A percentile compares a stretch with the other conserved stretches of the same genome.
phyloP scores from a whole-genome alignment of 805 yeast genomes.

The Candida easanensis region DNA sequence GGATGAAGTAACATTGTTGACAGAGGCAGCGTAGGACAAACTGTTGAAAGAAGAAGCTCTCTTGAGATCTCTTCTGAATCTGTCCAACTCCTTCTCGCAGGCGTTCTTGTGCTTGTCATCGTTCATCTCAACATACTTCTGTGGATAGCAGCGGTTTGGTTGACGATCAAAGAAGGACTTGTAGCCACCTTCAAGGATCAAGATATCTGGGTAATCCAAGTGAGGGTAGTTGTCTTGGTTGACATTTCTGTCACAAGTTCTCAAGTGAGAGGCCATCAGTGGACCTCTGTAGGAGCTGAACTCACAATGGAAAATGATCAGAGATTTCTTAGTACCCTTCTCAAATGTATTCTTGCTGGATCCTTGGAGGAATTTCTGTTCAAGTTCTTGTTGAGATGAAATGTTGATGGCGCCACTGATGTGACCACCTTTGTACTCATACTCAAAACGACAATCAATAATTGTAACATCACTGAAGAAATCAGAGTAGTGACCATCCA shows the following conservation, averaged over 20 bases:
- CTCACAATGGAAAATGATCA: conserved; percentile 91
- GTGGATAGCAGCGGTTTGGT: conserved; percentile 65
- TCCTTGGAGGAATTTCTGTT: conserved; percentile 44
- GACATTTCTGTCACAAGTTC: conserved; percentile 75
- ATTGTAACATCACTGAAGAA: conserved; percentile 45
- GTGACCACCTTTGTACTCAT: conserved; percentile 93
- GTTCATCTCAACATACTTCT: conserved; percentile 84
- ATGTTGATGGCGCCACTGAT: conserved; percentile 79
- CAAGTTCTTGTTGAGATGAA: conserved; percentile 66
- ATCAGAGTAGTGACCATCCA: conserved; percentile 51
- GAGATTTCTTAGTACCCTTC: conserved; percentile 31
- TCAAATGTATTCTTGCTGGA: conserved; percentile 16
- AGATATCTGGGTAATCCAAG: conserved; percentile 83
- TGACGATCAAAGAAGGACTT: conserved; percentile 64
- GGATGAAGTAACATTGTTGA: conserved; percentile 5
- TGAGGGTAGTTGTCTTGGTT: conserved; percentile 78
- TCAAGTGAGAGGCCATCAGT: conserved; percentile 78
- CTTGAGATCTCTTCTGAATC: conserved; percentile 46
- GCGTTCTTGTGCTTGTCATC: conserved; percentile 49
- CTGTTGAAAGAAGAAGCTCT: conserved; percentile 35
- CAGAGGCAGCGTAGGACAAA: conserved; percentile 23
- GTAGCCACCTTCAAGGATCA: conserved; percentile 90
- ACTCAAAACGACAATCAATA: conserved; percentile 89
- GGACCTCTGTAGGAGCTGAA: conserved; percentile 95
- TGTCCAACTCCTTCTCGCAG: conserved; percentile 52